Base-by-base conservation (phyloP, 441 rosid genomes). In the Iberis amara region DNA sequence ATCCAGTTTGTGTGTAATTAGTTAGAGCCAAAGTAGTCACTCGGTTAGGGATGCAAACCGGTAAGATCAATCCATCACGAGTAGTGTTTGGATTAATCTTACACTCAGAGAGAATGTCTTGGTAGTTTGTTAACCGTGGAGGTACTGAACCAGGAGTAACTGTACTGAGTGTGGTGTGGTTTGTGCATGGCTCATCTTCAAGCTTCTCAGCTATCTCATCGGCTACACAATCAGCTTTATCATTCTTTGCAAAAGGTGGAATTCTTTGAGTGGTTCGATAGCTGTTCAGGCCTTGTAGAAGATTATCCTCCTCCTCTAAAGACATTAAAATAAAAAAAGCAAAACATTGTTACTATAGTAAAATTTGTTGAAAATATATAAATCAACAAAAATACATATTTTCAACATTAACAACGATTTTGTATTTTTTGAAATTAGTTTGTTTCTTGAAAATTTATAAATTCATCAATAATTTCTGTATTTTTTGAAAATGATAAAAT, bases 231-330 rank as follows among this genome's bases (percentile, higher is more conserved):
- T 43, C 70, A 0, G 95, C 97, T 8, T 79, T 83, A 7, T 68
- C 68, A 57, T 80, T 79, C 68, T 77, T 77, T 33, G 51, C 2
- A 10, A 83, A 76, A 4, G 68, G 30, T 0, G 78, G 72, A 12
- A 89, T 81, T 30, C 45, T 71, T n/a, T 52, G 44, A 1, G 84
- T 55, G 18, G 74, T 71, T 43, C 90, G 52, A 71, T 71, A 80
- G 65, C 80, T 78, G 77, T 89, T 80, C 39, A 86, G 64, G 39
- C 89, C 94, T 67, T 80, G 89, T 5, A 83, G 81, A 61, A 86
- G 79, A 57, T 68, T 53, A 66, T 82, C 75, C 51, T 79, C 79
- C 11, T 64, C 82, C 8, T 76, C 85, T 77, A 72, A 37, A 43
- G 32, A 24, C 4, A 2, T n/a, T n/a, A n/a, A n/a, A 24, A 24